A percentile compares a stretch with the other conserved stretches of the same genome.
phyloP scores from a whole-genome alignment of 331 rosid genomes.

The Quercus phellos region DNA sequence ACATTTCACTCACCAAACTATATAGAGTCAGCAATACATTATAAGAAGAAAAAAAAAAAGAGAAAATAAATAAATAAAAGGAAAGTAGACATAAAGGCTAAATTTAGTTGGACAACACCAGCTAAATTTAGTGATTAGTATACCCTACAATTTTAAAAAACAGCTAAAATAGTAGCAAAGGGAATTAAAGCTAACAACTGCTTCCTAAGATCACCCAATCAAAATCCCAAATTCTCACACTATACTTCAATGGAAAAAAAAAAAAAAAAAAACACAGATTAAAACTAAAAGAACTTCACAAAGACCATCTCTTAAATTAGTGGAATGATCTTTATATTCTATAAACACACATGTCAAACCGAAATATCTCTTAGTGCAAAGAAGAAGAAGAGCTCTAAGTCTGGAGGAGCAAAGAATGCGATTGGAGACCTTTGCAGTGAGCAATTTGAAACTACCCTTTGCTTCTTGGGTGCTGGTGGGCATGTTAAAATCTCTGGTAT shows the following conservation, averaged over 20 bases:
- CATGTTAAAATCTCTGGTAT: conserved; percentile 80
- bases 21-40: conserved; percentile 42
- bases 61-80: background rate
- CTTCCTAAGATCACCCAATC: conserved; percentile 38
- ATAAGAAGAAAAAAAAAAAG: background rate
- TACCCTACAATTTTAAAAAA: conserved; percentile 41
- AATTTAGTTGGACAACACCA: conserved; percentile 47
- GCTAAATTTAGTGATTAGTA: conserved; percentile 38
- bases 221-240: conserved; percentile 29
- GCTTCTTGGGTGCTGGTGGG: conserved; percentile 92
- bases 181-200: conserved; percentile 16
- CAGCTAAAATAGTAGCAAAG: conserved; percentile 33
- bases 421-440: conserved; percentile 57
- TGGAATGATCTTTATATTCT: conserved; percentile 16
- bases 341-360: conserved; percentile 37
- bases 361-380: conserved; percentile 54
- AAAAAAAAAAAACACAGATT: background rate
- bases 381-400: conserved; percentile 80
- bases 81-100: conserved; percentile 20
- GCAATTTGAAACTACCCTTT: conserved; percentile 45
- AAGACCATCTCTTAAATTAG: conserved; percentile 34
- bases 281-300: background rate
- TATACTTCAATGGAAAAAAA: conserved; percentile 18
- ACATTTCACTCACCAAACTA: conserved; percentile 56
- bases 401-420: conserved; percentile 86